A percentile compares a stretch with the other conserved stretches of the same genome.
Conservation (phyloP, 2,329 filamentous ascomycete genomes). For the Phaeomoniella chlamydospora region DNA sequence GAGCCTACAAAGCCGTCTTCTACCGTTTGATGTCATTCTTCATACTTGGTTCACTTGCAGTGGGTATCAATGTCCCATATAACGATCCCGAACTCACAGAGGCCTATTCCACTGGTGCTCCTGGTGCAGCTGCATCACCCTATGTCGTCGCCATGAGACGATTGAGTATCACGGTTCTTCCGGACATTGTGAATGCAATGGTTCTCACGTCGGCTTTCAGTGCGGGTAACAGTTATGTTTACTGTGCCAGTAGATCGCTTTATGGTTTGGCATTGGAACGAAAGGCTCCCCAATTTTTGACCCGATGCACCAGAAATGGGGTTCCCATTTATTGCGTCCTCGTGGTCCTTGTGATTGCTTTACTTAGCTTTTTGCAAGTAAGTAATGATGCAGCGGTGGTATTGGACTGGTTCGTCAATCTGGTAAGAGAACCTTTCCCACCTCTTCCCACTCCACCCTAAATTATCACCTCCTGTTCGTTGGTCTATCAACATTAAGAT, state of each 20-base stretch:
- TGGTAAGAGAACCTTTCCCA: slow-evolving; percentile 23
- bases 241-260: slow-evolving; percentile 53
- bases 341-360: slow-evolving; percentile 50
- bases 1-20: slow-evolving; percentile 65
- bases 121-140: slow-evolving; percentile 55
- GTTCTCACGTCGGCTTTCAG: slow-evolving; percentile 55
- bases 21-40: slow-evolving; percentile 66
- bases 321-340: slow-evolving; percentile 62
- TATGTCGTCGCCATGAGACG: slow-evolving; percentile 54
- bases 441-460: too few species aligned
- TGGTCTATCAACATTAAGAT: too few species aligned
- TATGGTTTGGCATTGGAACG: slow-evolving; percentile 56
- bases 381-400: slow-evolving; percentile 51
- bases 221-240: slow-evolving; percentile 54
- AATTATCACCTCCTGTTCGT: too few species aligned
- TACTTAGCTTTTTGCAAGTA: slow-evolving; percentile 62
- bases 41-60: slow-evolving; percentile 56
- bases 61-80: slow-evolving; percentile 59
- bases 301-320: slow-evolving; percentile 45
- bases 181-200: slow-evolving; percentile 60
- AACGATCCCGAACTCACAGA: slow-evolving; percentile 46
- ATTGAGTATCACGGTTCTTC: slow-evolving; percentile 46
- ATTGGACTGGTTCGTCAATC: slow-evolving; percentile 56
- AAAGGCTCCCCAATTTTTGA: slow-evolving; percentile 50
- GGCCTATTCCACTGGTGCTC: slow-evolving; percentile 43